Base-by-base conservation (phyloP, 2,329 filamentous ascomycete species). In the Calonectria hongkongensis region DNA sequence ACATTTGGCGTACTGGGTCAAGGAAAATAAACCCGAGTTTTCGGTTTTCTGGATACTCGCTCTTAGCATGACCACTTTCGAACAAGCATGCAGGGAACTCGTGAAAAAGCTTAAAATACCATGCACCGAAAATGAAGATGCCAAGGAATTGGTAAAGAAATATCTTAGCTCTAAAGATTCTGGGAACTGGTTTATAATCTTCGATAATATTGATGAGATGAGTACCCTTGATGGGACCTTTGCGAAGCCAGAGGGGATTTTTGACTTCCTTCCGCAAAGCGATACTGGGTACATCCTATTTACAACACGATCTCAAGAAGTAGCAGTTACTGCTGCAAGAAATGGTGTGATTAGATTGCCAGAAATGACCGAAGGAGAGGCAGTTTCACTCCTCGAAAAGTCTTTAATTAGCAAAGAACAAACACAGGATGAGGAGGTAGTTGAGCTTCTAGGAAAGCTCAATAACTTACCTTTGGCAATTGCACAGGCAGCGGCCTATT, bases 101-200 rank as follows among this genome's bases (percentile, higher is more conserved):
- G 82, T 79, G 1, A 79, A 75, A 43, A 78, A 80, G 75, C 78
- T 87, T 10, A 50, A 68, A 0, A 74, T 84, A 10, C 50, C 84
- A 16, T 84, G 88, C 60, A 75, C 75, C 5, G 84, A 89, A 66
- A 90, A 91, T 71, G 83, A 85, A 58, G 92, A 94, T n/a, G 73
- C 78, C 92, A 88, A 89, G 67, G 90, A 92, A 75, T 87, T 91
- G 83, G 91, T 94, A 76, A 86, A 89, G 18, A 50, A 64, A 5
- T 75, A 82, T 28, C 75, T 85, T 0, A 78, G 73, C 51, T 82
- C 79, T 0, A 73, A 78, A 21, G 70, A 60, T 4, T 68, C 77
- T 0, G 81, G 83, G 4, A 79, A 72, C 39, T 87, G 84, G 85
- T 76, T 87, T 51, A 73, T 87, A 0, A 76, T 88, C 2, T 73